Base-by-base conservation (phyloP, 768 basidiomycete genomes). In the Amyloporia xantha region DNA sequence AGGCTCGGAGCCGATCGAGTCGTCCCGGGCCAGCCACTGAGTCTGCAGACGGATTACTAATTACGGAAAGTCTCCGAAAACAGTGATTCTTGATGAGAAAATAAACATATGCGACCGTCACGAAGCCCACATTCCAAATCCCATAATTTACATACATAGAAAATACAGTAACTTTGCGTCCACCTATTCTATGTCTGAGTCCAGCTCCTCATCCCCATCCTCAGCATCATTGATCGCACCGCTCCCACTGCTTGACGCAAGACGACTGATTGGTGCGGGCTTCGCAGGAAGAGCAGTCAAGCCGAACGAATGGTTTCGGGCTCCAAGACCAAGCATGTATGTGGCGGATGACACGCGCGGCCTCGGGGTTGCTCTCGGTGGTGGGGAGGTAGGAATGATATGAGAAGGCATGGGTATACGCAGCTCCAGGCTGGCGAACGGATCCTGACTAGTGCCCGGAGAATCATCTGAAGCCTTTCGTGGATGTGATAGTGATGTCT, bases 281-380 rank as follows among this genome's bases (percentile, higher is more conserved):
- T 35, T 50, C 39, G 50, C 52, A 37, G 52, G 41, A 12, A 49
- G 47, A 42, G 38, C 19, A 23, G 44, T 40, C 26, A 49, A 38
- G 3, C 58, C 57, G 33, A 69, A 57, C 26, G 69, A 67, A 11
- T 67, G 58, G 39, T 66, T 68, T 42, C 72, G 66, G 45, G 73
- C 63, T 21, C 83, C 81, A 13, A 82, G 59, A 3, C 81, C 82
- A 1, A 85, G 62, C 68, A 77, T 75, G 59, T 82, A 82, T 77
- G 84, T 78, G 48, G 76, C 71, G 20, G 82, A 82, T 17, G 77
- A 63, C 24, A 77, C 77, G 54, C 81, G 70, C 27, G 72, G 63
- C 35, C 71, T 68, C 30, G 66, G 61, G 12, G 19, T 53, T n/a
- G 13, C 57, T 54, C 4, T 61, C 50, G 5, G 58, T 48, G 23